Base-by-base conservation (phyloP, 1,139 yeast species). In the Arxiozyma slooffiae region DNA sequence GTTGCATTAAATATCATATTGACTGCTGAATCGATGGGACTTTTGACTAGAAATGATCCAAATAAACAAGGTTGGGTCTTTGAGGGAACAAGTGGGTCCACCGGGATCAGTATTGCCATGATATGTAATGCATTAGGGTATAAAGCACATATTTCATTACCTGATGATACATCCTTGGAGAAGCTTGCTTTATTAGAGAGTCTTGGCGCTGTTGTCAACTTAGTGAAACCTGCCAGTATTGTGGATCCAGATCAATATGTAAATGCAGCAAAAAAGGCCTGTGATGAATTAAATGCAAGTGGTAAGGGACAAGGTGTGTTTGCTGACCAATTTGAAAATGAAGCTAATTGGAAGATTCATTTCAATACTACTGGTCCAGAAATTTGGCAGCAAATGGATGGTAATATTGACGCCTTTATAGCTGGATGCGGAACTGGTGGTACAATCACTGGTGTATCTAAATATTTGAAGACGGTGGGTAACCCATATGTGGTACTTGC, bases 251-350 rank as follows among this genome's bases (percentile, higher is more conserved):
- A 80, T 53, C 97, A 92, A 66, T 92, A 92, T 63, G 96, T 92
- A 41, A 92, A 92, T 66, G 83, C 84, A 7, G 97, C 98, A 0
- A 75, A 85, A 52, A 67, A 72, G 4, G 79, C 85, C 5, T 88
- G 92, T 1, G 69, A 73, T 17, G 70, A 66, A n/a, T 71, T 82
- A 44, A 78, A 80, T 52, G 62, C 65, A 21, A 77, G 77, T 54
- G 56, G 68, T 0, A 54, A 67, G n/a, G 48, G 39, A 4, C 68
- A 67, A 38, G 97, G 96, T 1, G 72, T 90, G 0, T 92, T 90
- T 72, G 97, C 97, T 2, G 94, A 92, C 67, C 98, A 90, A 66
- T 92, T 92, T 69, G 98, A 92, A 64, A 92, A 88, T 63, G 94
- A 85, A 57, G 81, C 79, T 53, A 92, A 92, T 64, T 92, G 97